Conservation (phyloP, 2,329 filamentous ascomycete species). For the Periconia digitata region DNA sequence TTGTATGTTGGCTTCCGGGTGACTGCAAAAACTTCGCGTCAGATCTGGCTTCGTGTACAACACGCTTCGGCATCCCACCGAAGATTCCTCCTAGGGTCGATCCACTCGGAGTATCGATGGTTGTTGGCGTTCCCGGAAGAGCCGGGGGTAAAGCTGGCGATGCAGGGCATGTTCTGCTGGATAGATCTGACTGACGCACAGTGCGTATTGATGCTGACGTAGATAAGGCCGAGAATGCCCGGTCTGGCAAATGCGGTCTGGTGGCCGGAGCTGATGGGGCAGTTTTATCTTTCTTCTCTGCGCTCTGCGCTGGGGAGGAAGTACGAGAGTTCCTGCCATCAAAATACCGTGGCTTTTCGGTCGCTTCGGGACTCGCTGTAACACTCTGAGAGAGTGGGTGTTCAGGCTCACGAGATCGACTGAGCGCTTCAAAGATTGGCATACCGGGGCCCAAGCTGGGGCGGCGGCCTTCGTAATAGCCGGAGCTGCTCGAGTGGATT, state of each 20-base stretch:
- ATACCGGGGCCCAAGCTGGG: conserved; percentile 63
- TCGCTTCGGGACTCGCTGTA: conserved; percentile 65
- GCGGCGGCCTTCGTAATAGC: conserved; percentile 58
- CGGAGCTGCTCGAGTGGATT: conserved; percentile 57
- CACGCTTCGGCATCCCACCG: conserved; percentile 48
- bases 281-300: conserved; percentile 25
- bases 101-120: conserved; percentile 46
- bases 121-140: conserved; percentile 47
- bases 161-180: conserved; percentile 23
- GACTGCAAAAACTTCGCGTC: conserved; percentile 43
- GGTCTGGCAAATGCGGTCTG: conserved; percentile 37
- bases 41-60: conserved; percentile 49
- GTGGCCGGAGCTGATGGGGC: conserved; percentile 7
- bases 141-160: conserved; percentile 47
- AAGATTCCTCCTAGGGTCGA: conserved; percentile 49
- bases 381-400: conserved; percentile 77
- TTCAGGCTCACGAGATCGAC: conserved; percentile 57
- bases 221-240: conserved; percentile 45
- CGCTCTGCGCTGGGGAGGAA: conserved; percentile 41
- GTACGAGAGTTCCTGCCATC: conserved; percentile 42
- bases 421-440: conserved; percentile 54
- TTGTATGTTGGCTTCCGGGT: conserved; percentile 46
- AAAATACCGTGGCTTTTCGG: conserved; percentile 38
- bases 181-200: conserved; percentile 46
- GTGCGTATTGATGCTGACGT: conserved; percentile 49